Conservation (phyloP, 1,139 yeast species). For the Saccharomycopsis hybrid region DNA sequence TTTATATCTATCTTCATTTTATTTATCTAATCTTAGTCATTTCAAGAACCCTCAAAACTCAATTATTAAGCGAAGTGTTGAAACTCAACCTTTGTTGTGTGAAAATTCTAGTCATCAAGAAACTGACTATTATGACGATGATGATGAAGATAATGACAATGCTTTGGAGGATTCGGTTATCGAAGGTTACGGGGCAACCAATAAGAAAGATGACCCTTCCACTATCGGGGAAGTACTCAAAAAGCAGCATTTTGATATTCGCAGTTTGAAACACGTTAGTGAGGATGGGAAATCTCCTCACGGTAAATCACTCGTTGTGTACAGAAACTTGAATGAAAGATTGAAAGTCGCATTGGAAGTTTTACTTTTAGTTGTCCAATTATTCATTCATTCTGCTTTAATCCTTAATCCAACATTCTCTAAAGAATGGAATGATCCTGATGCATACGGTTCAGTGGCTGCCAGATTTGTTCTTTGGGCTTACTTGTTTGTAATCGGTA, state of each 20-base stretch:
- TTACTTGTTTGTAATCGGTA: slow-evolving; percentile 45
- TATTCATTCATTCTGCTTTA: slow-evolving; percentile 35
- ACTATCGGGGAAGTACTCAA: slow-evolving; percentile 28
- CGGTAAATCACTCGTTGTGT: slow-evolving; percentile 39
- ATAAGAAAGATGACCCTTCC: background rate
- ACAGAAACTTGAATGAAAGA: slow-evolving; percentile 44
- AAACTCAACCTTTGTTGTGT: slow-evolving; percentile 21
- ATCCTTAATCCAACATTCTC: slow-evolving; percentile 30
- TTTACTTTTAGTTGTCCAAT: slow-evolving; percentile 39
- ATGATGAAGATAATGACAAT: slow-evolving; percentile 12
- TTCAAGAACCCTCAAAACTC: no score
- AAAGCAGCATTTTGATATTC: slow-evolving; percentile 47
- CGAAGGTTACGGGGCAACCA: slow-evolving; percentile 17
- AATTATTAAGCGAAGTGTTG: no score
- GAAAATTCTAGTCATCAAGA: background rate
- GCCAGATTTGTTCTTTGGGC: slow-evolving; percentile 47
- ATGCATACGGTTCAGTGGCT: slow-evolving; percentile 29
- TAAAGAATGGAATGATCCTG: slow-evolving; percentile 30
- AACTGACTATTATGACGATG: slow-evolving; percentile 4
- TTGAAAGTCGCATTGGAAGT: slow-evolving; percentile 46
- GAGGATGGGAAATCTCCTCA: slow-evolving; percentile 54
- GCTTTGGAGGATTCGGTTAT: slow-evolving; percentile 5
- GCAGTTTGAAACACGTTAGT: slow-evolving; percentile 38
- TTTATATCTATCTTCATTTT: slow-evolving; percentile 18
- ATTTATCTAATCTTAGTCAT: background rate